Conservation (phyloP, 495 filamentous ascomycete genomes). For the Trichodelitschia bisporula region DNA sequence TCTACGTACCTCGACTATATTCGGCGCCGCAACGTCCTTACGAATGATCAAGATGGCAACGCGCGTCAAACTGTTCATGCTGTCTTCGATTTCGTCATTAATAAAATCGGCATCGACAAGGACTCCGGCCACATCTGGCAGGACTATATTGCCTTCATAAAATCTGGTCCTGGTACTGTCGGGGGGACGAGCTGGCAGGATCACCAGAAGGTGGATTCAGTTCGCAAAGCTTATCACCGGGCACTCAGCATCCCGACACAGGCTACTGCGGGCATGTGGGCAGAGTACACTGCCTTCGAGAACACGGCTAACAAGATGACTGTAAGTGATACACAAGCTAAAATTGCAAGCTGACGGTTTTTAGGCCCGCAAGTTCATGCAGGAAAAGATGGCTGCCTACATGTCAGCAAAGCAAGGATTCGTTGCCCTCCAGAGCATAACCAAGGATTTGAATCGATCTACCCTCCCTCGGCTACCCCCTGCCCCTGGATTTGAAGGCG, state of each 20-base stretch:
- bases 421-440: conserved; percentile 64
- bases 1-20: conserved; percentile 86
- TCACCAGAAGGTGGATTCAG: conserved; percentile 83
- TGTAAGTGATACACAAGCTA: conserved; percentile 20
- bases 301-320: conserved; percentile 75
- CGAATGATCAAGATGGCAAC: conserved; percentile 48
- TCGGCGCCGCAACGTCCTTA: conserved; percentile 66
- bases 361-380: conserved; percentile 74
- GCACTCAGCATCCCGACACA: conserved; percentile 66
- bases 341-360: conserved; percentile 2
- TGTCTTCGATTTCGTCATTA: conserved; percentile 77
- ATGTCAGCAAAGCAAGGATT: conserved; percentile 79
- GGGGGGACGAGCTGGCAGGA: conserved; percentile 86
- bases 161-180: conserved; percentile 54
- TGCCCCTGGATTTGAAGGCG: conserved; percentile 60
- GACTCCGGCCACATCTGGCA: conserved; percentile 79
- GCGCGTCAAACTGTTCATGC: conserved; percentile 53
- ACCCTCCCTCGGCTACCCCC: conserved; percentile 64
- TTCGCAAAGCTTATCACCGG: conserved; percentile 76
- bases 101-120: conserved; percentile 72
- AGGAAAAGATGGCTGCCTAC: conserved; percentile 73
- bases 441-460: conserved; percentile 47
- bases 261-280: conserved; percentile 65
- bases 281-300: conserved; percentile 92
- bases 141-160: conserved; percentile 81